Conservation (phyloP, 2,329 filamentous ascomycete species). For the Escovopsis sp. region DNA sequence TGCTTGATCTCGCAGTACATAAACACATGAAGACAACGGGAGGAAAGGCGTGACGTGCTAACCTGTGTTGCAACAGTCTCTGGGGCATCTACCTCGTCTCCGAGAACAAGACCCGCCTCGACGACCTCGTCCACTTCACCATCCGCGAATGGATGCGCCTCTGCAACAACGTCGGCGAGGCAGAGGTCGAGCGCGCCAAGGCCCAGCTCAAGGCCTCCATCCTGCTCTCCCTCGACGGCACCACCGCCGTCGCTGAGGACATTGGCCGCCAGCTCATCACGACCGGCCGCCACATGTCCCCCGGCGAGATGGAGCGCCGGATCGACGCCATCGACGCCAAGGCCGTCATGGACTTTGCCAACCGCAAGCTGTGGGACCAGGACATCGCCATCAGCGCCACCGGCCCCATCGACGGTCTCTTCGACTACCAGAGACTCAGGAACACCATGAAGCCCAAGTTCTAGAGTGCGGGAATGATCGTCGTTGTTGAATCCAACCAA, state of each 20-base stretch:
- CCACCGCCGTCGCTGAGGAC: conserved; percentile 92
- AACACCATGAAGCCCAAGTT: conserved; percentile 78
- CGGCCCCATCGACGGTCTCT: conserved; percentile 75
- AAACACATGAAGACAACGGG: too few species aligned
- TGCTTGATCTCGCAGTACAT: not conserved
- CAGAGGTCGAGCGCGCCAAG: conserved; percentile 96
- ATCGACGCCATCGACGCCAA: conserved; percentile 84
- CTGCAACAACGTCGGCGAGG: conserved; percentile 70
- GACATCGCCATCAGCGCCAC: conserved; percentile 90
- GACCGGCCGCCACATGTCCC: conserved; percentile 79
- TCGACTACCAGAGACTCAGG: conserved; percentile 65
- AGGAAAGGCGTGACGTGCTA: conserved; percentile 9
- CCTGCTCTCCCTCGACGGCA: conserved; percentile 91
- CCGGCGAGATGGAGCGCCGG: conserved; percentile 85
- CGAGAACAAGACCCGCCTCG: conserved; percentile 72
- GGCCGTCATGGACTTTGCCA: conserved; percentile 93
- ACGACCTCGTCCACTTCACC: conserved; percentile 95
- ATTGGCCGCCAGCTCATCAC: conserved; percentile 98
- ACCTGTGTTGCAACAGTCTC: conserved; percentile 43
- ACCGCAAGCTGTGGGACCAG: conserved; percentile 92
- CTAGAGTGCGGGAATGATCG: conserved; percentile 22
- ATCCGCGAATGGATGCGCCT: conserved; percentile 97
- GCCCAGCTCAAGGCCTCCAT: conserved; percentile 97
- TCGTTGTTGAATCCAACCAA: too few species aligned
- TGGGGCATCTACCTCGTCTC: conserved; percentile 99